A percentile compares a stretch with the other conserved stretches of the same genome.
Conservation (phyloP, 495 filamentous ascomycete species). For the Penicillium antarcticum region DNA sequence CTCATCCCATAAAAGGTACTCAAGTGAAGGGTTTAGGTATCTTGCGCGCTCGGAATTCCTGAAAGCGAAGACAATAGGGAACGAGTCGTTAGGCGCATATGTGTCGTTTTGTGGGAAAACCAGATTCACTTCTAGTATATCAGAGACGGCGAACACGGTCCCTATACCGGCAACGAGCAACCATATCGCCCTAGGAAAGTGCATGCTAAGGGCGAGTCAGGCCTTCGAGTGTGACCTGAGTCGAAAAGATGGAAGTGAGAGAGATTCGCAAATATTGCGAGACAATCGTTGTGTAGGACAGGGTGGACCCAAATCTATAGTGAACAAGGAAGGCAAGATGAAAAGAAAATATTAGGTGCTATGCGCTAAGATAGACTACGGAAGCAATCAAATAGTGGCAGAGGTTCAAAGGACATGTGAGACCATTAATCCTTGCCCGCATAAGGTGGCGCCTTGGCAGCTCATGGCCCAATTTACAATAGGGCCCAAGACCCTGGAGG, state of each 20-base stretch:
- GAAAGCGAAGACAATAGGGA: conserved; percentile 39
- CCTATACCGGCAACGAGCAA: conserved; percentile 8
- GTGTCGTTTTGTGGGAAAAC: conserved; percentile 42
- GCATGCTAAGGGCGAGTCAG: conserved; percentile 1
- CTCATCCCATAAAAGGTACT: conserved; percentile 4
- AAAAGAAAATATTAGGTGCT: too few relatives aligned
- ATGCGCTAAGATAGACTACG: neutral
- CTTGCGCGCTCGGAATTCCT: conserved; percentile 25
- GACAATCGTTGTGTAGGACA: neutral
- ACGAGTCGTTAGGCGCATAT: conserved; percentile 28
- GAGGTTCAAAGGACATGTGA: neutral
- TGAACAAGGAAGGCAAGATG: neutral
- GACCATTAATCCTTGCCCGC: neutral
- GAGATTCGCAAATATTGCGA: neutral
- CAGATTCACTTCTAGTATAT: conserved; percentile 31
- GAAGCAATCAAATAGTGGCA: neutral
- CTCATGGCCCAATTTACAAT: too few relatives aligned
- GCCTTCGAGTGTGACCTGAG: neutral
- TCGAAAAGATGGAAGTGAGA: conserved; percentile 1
- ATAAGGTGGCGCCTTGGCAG: neutral
- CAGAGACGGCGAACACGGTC: conserved; percentile 1
- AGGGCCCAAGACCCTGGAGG: too few relatives aligned
- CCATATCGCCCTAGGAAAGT: conserved; percentile 5
- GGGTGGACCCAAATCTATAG: neutral
- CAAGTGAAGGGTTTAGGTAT: conserved; percentile 11